Evolutionary conservation across 495 filamentous ascomycete species (phyloP), one percentile per base, ranked within the genome.

Genomic region (Penicillium maclennaniae): DNA sequence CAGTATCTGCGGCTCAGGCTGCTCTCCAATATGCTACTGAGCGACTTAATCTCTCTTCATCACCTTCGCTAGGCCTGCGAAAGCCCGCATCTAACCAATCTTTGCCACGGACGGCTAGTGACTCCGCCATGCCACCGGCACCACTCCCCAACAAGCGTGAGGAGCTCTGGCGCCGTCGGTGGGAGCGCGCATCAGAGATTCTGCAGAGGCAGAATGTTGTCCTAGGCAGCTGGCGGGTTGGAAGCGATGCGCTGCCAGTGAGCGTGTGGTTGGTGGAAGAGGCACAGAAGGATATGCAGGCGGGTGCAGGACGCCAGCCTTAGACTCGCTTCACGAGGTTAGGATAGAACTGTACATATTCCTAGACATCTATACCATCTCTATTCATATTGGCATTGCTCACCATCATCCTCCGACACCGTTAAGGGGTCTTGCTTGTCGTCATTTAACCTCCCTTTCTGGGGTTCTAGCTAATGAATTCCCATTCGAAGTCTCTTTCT

Each of bases 211-310:
- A 81, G 45, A 88, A 87, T 2, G 89, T 97, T 0, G 69, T 83
- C 54, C 68, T 99, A 51, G 82, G 87, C 52, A 92, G 81, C 52
- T 98, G 93, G 93, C 79, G 90, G 40, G 82, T 82, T 6, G 93
- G 93, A 1, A 77, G 75, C n/a, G 93, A 97, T 78, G 87, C 88
- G 6, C 71, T 81, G 58, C 76, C 80, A 47, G 74, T 84, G 28
- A 76, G 72, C 55, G 62, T 79, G 9, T 73, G 69, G 67, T 54
- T 87, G 51, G 75, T 83, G 0, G 74, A 83, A 50, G 69, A 71
- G 28, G 71, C 69, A 23, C 41, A 70, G 56, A 63, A 66, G 46
- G 59, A 73, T 43, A 53, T 57, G 0, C 17, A 16, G 28, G 26
- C 20, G 20, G 42, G 49, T 31, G 41, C 49, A 19, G 49, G 49